Evolutionary conservation across 768 basidiomycete genomes (phyloP), one percentile per base, ranked within the genome.

Genomic region (Boletellus ananas): DNA sequence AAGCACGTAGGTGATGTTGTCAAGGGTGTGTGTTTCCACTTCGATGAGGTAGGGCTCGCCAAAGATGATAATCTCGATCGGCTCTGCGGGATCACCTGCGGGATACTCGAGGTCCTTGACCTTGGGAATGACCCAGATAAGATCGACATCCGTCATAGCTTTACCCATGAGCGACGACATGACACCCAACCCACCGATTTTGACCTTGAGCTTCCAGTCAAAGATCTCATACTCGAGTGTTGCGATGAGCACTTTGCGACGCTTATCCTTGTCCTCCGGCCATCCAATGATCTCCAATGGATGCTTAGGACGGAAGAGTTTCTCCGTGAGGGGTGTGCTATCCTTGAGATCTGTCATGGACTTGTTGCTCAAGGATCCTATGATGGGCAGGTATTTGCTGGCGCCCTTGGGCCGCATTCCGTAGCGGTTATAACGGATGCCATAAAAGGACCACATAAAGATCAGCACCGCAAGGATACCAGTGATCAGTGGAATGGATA

Each of bases 111-210:
- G 56, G 61, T 95, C 94, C 71, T 93, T 93, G 58, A 96, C 94
- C 65, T 96, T 96, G 39, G 94, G 94, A 16, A 94, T 65, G 43
- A 96, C 85, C 94, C 94, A 96, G 49, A 96, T 74, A 39, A 96
- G 74, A 66, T 95, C 94, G 46, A 95, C 94, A 64, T 96, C 94
- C 41, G 88, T 90, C 94, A 96, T 96, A 6, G 94, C 93, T 69
- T 95, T 96, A 56, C 94, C 94, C 94, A 96, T 96, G 33, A 96
- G 75, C 69, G 86, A 86, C 3, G 94, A 95, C 94, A 96, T 96
- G 73, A 95, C 94, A 76, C 94, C 94, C 17, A 96, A 78, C 70
- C 94, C 94, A 72, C 94, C 94, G 56, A 95, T 95, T 77, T 95
- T 95, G 75, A 96, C 94, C 70, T 96, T 96, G 54, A 94, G 70